Evolutionary conservation across 2,329 filamentous ascomycete genomes (phyloP).

Genomic region (Hymenoscyphus fructigenus): DNA sequence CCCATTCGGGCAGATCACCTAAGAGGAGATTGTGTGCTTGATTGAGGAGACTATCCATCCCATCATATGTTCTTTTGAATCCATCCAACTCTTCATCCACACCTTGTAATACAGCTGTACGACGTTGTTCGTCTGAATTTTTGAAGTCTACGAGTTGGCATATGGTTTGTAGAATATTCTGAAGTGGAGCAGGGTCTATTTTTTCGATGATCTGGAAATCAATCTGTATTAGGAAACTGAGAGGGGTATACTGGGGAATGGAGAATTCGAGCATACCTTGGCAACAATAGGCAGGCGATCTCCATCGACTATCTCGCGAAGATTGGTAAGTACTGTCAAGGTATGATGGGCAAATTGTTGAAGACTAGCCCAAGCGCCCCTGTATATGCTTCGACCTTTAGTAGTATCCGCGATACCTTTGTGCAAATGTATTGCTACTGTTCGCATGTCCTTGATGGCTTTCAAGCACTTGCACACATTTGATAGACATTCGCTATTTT

Average conservation of each 20-base stretch:
- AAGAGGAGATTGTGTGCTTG: constrained; percentile 65
- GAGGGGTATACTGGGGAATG: neutral
- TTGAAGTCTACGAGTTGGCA: constrained; percentile 78
- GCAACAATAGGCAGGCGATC: constrained; percentile 51
- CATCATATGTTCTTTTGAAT: constrained; percentile 74
- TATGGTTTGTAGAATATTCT: constrained; percentile 68
- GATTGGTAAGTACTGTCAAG: constrained; percentile 65
- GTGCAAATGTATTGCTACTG: constrained; percentile 65
- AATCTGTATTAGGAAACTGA: neutral
- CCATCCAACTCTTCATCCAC: constrained; percentile 74
- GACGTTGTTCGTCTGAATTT: constrained; percentile 63
- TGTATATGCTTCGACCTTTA: constrained; percentile 49
- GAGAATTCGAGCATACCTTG: constrained; percentile 45
- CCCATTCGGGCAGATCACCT: constrained; percentile 59
- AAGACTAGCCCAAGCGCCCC: constrained; percentile 72
- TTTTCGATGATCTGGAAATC: constrained; percentile 53
- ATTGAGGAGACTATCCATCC: constrained; percentile 71
- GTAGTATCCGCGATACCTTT: constrained; percentile 68
- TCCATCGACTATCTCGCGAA: constrained; percentile 56
- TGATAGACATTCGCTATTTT: constrained; percentile 60
- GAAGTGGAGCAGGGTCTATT: constrained; percentile 59
- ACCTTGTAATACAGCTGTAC: constrained; percentile 70
- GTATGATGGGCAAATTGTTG: constrained; percentile 68
- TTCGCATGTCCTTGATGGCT: constrained; percentile 73
- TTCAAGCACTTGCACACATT: constrained; percentile 61